Base-by-base conservation (phyloP, 2,329 filamentous ascomycete genomes). In the Monilinia fructigena region DNA sequence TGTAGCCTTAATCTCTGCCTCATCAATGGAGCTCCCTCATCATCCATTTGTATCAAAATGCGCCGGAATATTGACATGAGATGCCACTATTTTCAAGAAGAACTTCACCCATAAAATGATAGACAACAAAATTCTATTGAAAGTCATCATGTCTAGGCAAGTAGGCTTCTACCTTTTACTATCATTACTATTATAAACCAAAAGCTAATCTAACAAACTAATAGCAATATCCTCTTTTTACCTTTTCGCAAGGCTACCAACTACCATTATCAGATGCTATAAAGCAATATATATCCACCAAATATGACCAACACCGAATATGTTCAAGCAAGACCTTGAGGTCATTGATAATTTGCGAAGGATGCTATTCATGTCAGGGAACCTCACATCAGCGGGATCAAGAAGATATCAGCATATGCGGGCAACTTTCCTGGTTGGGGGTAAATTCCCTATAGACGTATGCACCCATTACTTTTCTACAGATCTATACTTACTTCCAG, bases 271-370 rank as follows among this genome's bases (percentile, higher is more conserved):
- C 91, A 65, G 83, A 86, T 68, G 90, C 93, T 60, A 93, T 99
- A 77, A 92, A 91, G 71, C 89, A 95, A 77, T 98, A 99, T 81
- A 98, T 99, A 75, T 96, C 93, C 69, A 89, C 87, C 78, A 97
- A 98, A 83, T 98, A 98, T 89, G 94, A 98, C 79, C 95, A 99
- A 77, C 94, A 97, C 76, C 95, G 45, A 93, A 97, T 78, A 96
- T 97, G 89, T 99, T 99, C 79, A 86, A 87, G 70, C 85, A 91
- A 70, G 95, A 99, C 80, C 86, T 97, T 67, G 88, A 93, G 75
- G 85, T 90, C 71, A 93, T 99, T 74, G 93, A 98, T 76, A 82
- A 86, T 59, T 81, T 98, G 67, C 89, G 95, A 6, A 85, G 86
- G 91, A 96, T 76, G 95, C 95, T n/a, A 83, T 97, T 65, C 92